Percentiles rank a stretch among this genome's conserved stretches.
phyloP scores from a whole-genome alignment of 805 yeast genomes.

The Starmerella kuoi region DNA sequence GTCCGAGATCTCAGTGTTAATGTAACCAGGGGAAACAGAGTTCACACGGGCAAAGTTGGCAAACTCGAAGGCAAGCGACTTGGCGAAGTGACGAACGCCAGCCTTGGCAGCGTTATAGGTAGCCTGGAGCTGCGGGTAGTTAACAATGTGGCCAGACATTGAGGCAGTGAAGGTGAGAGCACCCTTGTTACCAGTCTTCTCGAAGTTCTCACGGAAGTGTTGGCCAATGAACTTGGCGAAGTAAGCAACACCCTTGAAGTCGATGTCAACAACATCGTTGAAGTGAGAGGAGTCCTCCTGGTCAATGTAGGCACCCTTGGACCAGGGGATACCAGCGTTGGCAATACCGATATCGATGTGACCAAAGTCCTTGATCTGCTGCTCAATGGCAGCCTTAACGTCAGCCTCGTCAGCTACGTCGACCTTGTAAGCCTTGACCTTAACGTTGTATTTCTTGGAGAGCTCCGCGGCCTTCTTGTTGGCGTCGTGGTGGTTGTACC shows the following conservation, averaged over 20 bases:
- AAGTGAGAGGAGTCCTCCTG: slow-evolving; percentile 45
- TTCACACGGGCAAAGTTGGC: slow-evolving; percentile 79
- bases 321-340: slow-evolving; percentile 84
- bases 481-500: slow-evolving; percentile 54
- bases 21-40: slow-evolving; percentile 77
- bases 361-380: slow-evolving; percentile 58
- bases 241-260: slow-evolving; percentile 69
- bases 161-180: slow-evolving; percentile 77
- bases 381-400: slow-evolving; percentile 39
- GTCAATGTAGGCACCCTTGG: slow-evolving; percentile 45
- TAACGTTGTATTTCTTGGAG: slow-evolving; percentile 46
- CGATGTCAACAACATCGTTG: slow-evolving; percentile 60
- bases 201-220: slow-evolving; percentile 49
- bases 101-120: slow-evolving; percentile 82
- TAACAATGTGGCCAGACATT: slow-evolving; percentile 79
- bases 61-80: slow-evolving; percentile 79
- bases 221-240: slow-evolving; percentile 65
- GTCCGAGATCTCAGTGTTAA: slow-evolving; percentile 54
- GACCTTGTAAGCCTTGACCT: slow-evolving; percentile 53
- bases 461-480: slow-evolving; percentile 48
- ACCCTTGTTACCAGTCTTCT: slow-evolving; percentile 40
- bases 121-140: slow-evolving; percentile 78
- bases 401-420: slow-evolving; percentile 39
- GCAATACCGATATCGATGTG: slow-evolving; percentile 74
- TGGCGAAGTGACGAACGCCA: slow-evolving; percentile 61